Evolutionary conservation across 768 basidiomycete genomes (phyloP), one percentile per base, ranked within the genome.

Genomic region (Collybia nuda): DNA sequence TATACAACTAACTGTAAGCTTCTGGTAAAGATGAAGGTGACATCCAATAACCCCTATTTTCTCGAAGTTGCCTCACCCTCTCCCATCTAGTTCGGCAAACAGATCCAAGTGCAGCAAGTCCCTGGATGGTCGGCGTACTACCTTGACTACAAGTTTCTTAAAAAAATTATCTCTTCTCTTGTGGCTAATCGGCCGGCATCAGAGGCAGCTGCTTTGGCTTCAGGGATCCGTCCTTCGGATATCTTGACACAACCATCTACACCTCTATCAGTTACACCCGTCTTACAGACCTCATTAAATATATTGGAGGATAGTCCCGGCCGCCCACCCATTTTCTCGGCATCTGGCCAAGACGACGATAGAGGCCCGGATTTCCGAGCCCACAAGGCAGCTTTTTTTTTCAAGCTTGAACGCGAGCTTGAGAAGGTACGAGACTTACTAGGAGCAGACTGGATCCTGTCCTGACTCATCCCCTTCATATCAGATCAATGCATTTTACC

Each of bases 301-400:
- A 66, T 61, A 18, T 64, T 68, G 42, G 60, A 70, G 32, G 70
- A 77, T 50, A 81, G 76, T 47, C 72, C 73, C 38, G 74, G 67
- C 23, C 73, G 71, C 52, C 78, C 85, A 18, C 80, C 81, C 37
- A 77, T 88, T 56, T 79, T 87, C 55, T 75, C 86, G 29, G 70
- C 77, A 8, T 75, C 83, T 5, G 76, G 78, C 18, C 78, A 85
- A 59, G 86, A 90, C 62, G 79, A 81, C 24, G 87, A 86, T 57
- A 74, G 90, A 50, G 86, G 90, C 0, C 82, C 88, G 15, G 88
- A 91, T 62, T 94, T 98, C 59, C 91, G 89, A 62, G 93, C 94
- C 12, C 93, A 96, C 74, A 93, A 95, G 64, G 91, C 95, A 3
- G 93, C 93, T 1, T 99, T 98, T 77, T 98, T 99, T 77, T 98